Conservation (phyloP, 208 protist species). For the Crithidia expoeki region DNA sequence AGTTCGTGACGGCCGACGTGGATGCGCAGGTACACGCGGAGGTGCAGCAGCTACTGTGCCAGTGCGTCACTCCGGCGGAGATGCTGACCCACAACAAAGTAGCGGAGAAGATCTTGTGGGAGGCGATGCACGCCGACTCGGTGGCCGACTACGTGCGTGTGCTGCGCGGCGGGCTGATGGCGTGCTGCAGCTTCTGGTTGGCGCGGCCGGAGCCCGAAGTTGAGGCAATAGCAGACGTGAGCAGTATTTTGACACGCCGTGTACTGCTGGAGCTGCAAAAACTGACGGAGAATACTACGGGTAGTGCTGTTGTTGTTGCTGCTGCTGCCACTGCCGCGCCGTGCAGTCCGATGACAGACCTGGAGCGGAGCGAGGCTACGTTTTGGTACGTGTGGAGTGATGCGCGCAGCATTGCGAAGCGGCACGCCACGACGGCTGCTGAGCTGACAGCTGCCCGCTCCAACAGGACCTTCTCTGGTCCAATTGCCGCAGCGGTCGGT, state of each 20-base stretch:
- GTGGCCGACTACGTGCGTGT: conserved; percentile 46
- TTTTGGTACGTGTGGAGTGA: conserved; percentile 69
- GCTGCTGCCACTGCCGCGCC: background rate
- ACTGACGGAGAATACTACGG: background rate
- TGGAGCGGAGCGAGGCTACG: conserved; percentile 53
- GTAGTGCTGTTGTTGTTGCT: conserved; percentile 4
- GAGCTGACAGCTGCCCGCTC: conserved; percentile 49
- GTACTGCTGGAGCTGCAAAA: conserved; percentile 42
- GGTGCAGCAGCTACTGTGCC: conserved; percentile 67
- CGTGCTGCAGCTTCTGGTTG: conserved; percentile 70
- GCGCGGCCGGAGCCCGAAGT: conserved; percentile 47
- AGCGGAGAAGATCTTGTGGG: conserved; percentile 79
- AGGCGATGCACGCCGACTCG: conserved; percentile 72
- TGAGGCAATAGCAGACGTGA: conserved; percentile 74
- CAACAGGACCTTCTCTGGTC: conserved; percentile 19
- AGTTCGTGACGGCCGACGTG: conserved; percentile 59
- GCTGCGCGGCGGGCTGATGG: conserved; percentile 46
- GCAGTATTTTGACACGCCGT: conserved; percentile 55
- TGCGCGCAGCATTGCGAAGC: conserved; percentile 36
- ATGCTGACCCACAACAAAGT: conserved; percentile 69
- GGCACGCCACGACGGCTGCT: conserved; percentile 48
- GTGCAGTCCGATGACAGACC: conserved; percentile 25
- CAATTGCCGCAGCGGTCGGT: conserved; percentile 2
- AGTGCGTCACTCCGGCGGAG: conserved; percentile 39
- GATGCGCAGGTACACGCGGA: conserved; percentile 40